Evolutionary conservation across 495 filamentous ascomycete genomes (phyloP).

Genomic region (Daldinia concentrica): DNA sequence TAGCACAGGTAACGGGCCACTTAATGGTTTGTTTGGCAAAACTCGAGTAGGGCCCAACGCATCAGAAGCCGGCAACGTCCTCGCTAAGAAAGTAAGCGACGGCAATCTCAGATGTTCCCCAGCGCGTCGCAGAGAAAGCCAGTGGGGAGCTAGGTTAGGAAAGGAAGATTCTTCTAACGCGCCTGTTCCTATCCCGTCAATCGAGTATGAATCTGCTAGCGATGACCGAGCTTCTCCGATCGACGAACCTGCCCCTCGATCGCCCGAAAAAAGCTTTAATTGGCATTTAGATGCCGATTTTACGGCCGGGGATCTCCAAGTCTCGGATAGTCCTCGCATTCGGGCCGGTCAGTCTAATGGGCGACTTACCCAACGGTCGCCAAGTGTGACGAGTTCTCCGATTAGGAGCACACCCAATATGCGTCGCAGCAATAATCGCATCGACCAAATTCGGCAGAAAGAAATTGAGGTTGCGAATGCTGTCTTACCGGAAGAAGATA

Average conservation of each 20-base stretch:
- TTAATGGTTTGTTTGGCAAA: constrained; percentile 44
- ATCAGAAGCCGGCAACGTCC: constrained; percentile 46
- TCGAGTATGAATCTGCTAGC: constrained; percentile 54
- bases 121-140: constrained; percentile 18
- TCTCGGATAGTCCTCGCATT: constrained; percentile 69
- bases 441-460: constrained; percentile 54
- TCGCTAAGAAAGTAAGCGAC: constrained; percentile 51
- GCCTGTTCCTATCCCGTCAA: constrained; percentile 57
- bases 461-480: constrained; percentile 49
- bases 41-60: constrained; percentile 45
- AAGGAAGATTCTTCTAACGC: constrained; percentile 25
- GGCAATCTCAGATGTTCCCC: constrained; percentile 42
- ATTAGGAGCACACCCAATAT: constrained; percentile 6
- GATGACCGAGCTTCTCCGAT: constrained; percentile 47
- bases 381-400: constrained; percentile 25
- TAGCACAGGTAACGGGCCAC: constrained; percentile 19
- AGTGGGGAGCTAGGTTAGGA: constrained; percentile 16
- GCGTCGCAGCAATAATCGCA: constrained; percentile 49
- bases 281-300: constrained; percentile 71
- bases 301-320: constrained; percentile 67
- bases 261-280: constrained; percentile 59
- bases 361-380: constrained; percentile 5
- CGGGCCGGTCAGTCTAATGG: constrained; percentile 27
- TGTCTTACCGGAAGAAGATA: constrained; percentile 35
- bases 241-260: constrained; percentile 51